Evolutionary conservation across 2,329 filamentous ascomycete species (phyloP).

Genomic region (Sphaerostilbella broomeana): DNA sequence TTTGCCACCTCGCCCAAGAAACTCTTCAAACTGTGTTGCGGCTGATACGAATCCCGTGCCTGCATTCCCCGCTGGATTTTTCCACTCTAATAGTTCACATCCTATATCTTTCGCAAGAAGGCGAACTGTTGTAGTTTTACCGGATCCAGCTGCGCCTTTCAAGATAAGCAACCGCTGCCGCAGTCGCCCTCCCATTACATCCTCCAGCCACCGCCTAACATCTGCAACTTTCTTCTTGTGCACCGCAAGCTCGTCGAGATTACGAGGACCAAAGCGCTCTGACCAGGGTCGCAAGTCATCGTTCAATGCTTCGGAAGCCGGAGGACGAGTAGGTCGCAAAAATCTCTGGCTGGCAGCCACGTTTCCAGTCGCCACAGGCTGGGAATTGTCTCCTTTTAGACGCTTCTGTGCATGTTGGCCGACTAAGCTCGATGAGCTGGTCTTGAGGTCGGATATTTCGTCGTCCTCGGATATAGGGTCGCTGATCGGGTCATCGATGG

Average conservation of each 20-base stretch:
- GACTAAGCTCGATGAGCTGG: constrained; percentile 47
- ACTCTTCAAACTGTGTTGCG: constrained; percentile 84
- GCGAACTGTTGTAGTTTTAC: constrained; percentile 82
- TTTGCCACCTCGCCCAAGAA: constrained; percentile 72
- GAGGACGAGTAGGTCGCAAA: constrained; percentile 35
- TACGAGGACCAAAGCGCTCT: constrained; percentile 70
- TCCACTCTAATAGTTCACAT: constrained; percentile 81
- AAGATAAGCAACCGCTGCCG: constrained; percentile 72
- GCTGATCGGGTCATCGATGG: constrained; percentile 43
- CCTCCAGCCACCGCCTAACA: constrained; percentile 74
- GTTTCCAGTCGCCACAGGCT: constrained; percentile 17
- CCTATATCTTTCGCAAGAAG: constrained; percentile 72
- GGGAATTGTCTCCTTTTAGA: constrained; percentile 31
- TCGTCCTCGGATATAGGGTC: constrained; percentile 57
- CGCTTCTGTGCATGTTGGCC: constrained; percentile 51
- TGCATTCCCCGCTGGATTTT: constrained; percentile 63
- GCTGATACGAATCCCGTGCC: constrained; percentile 61
- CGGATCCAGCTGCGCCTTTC: constrained; percentile 84
- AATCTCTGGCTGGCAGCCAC: constrained; percentile 45
- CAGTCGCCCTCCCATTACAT: constrained; percentile 59
- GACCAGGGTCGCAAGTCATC: constrained; percentile 74
- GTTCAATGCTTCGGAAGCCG: constrained; percentile 24
- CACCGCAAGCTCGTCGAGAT: constrained; percentile 78
- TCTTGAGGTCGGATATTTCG: constrained; percentile 45
- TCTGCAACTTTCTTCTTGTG: constrained; percentile 92